Conservation (phyloP, 1,284 basidiomycete genomes). For the Anthracocystis panici-leucophaei region DNA sequence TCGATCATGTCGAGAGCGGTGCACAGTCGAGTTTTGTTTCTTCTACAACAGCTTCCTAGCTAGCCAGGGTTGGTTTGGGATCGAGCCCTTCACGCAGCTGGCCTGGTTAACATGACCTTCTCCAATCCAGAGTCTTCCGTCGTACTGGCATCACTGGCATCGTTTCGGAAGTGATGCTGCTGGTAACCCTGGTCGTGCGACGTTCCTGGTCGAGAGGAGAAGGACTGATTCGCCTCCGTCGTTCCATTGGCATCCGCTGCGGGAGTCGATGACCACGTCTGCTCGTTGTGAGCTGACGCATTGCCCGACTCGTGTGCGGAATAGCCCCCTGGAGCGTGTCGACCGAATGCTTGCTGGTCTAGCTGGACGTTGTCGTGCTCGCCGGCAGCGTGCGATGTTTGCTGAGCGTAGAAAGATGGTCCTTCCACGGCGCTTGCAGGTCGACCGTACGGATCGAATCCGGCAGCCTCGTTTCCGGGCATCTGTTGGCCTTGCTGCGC, state of each 20-base stretch:
- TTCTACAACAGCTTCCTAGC: background rate
- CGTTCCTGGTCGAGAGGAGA: constrained; percentile 36
- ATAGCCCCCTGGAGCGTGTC: constrained; percentile 11
- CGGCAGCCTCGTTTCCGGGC: background rate
- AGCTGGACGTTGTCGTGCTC: constrained; percentile 14
- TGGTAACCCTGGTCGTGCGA: constrained; percentile 37
- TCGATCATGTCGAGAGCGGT: background rate
- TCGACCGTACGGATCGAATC: constrained; percentile 17
- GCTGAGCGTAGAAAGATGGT: constrained; percentile 25
- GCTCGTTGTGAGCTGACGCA: constrained; percentile 8
- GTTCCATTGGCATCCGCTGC: constrained; percentile 1
- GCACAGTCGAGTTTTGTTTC: background rate
- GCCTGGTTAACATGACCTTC: constrained; percentile 45
- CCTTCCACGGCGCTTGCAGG: constrained; percentile 10
- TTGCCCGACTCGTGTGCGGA: constrained; percentile 7
- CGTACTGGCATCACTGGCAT: constrained; percentile 8
- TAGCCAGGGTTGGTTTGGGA: background rate
- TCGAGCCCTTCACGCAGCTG: constrained; percentile 9
- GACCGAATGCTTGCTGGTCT: constrained; percentile 24
- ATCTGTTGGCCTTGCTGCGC: constrained; percentile 10
- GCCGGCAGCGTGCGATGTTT: background rate
- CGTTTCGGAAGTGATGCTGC: constrained; percentile 17
- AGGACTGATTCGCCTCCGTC: constrained; percentile 8
- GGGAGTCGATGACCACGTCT: constrained; percentile 23
- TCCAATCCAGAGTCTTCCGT: constrained; percentile 25